These are phyloP conservation scores for Mallotus nudiflorus DNA, from an alignment of 345 rosid species.

Conservation along the genomic window DNA sequence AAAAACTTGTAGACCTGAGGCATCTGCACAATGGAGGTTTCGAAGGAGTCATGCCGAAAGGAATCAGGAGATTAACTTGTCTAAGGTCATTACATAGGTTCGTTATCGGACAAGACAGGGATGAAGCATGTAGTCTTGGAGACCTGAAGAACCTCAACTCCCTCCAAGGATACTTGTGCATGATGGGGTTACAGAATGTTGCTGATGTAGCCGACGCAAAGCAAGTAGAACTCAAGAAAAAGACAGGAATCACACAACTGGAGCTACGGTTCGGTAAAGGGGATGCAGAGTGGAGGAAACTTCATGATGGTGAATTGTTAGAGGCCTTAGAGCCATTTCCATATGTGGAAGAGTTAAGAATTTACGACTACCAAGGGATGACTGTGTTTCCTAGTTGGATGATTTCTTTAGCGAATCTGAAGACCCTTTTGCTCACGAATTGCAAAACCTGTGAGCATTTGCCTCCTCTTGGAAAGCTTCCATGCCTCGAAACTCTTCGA, in stretches of 20 bases:
- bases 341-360: background rate
- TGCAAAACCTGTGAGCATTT: constrained; percentile 2
- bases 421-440: background rate
- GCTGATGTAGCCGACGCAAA: background rate
- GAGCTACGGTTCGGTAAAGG: background rate
- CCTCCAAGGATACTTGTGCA: background rate
- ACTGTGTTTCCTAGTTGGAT: constrained; percentile 2
- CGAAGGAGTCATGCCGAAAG: background rate
- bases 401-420: background rate
- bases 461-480: constrained; percentile 2
- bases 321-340: background rate
- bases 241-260: background rate
- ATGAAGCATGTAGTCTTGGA: background rate
- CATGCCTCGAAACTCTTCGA: background rate
- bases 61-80: background rate
- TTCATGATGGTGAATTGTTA: background rate
- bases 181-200: background rate
- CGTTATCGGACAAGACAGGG: background rate
- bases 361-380: background rate
- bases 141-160: background rate
- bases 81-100: background rate
- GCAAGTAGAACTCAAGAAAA: background rate
- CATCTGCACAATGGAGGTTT: background rate
- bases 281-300: background rate
- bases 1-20: background rate